Evolutionary conservation across 2,329 filamentous ascomycete genomes (phyloP), one percentile per base, ranked within the genome.

Genomic region (Mycosphaerella arachidis): DNA sequence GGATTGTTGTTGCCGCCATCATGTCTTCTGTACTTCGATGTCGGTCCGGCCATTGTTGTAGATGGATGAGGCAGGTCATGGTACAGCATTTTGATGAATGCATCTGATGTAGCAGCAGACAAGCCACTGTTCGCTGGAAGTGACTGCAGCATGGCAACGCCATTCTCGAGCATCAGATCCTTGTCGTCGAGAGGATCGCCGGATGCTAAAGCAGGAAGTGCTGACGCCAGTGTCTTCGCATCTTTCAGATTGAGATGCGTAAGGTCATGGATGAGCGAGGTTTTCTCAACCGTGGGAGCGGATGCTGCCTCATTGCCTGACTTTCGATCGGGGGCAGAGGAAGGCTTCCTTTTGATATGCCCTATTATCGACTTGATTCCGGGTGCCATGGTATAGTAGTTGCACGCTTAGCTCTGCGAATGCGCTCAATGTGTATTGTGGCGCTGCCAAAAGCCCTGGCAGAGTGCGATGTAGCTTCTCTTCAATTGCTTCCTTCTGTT

Each of bases 81-180:
- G 75, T 78, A 84, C 4, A 84, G 74, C 80, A 82, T 81, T 6
- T 72, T 72, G 59, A 83, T 82, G 69, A 83, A 83, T 24, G 75
- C 75, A 69, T 80, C 75, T 4, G 80, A 80, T 6, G 81, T 73
- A n/a, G 73, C 76, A 46, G 74, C 67, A 53, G 77, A 76, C n/a
- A 82, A 71, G 12, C 79, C 75, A 64, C 79, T 82, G 69, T 82
- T 79, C 13, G 71, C 63, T 8, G 80, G 80, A n/a, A 82, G 69
- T 1, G 73, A 71, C 62, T 82, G 80, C 20, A 83, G 75, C 78
- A 83, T 81, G 12, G 77, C 69, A 1, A 84, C 80, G 18, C 79
- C 81, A 70, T 82, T 71, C 63, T 84, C 81, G 20, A 82, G 75
- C 57, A 81, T 58, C 5, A 77, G 68, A 33, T 80, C 71, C 65